These are phyloP conservation scores for Phaffomyces opuntiae DNA, from an alignment of 805 yeast species.

Conservation along the genomic window DNA sequence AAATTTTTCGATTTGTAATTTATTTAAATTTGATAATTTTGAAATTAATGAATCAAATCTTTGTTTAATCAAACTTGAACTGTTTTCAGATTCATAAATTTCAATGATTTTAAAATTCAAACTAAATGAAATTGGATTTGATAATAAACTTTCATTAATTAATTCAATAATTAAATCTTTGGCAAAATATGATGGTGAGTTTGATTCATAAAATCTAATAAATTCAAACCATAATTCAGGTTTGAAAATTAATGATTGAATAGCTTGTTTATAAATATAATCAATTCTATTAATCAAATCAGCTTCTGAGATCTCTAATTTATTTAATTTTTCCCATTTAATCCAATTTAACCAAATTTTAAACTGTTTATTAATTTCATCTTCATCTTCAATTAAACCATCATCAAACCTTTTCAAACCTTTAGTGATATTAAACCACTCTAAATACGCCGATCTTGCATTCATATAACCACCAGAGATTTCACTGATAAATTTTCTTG, in stretches of 20 bases:
- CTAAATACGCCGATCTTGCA: slow-evolving; percentile 71
- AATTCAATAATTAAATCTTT: slow-evolving; percentile 31
- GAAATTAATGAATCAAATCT: slow-evolving; percentile 46
- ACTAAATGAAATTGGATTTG: slow-evolving; percentile 67
- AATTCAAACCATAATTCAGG: slow-evolving; percentile 77
- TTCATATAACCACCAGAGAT: slow-evolving; percentile 79
- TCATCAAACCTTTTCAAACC: slow-evolving; percentile 36
- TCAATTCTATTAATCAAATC: slow-evolving; percentile 49
- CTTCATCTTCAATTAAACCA: slow-evolving; percentile 21
- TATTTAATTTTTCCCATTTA: slow-evolving; percentile 69
- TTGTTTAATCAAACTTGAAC: slow-evolving; percentile 41
- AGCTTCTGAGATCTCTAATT: slow-evolving; percentile 49
- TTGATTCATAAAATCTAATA: slow-evolving; percentile 28
- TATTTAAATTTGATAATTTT: slow-evolving; percentile 34
- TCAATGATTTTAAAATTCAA: slow-evolving; percentile 65
- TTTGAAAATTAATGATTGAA: slow-evolving; percentile 50
- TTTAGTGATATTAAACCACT: slow-evolving; percentile 53
- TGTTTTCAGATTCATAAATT: slow-evolving; percentile 51
- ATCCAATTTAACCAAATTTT: slow-evolving; percentile 69
- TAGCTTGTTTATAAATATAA: slow-evolving; percentile 67
- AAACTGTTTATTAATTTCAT: slow-evolving; percentile 31
- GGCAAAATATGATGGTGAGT: slow-evolving; percentile 10
- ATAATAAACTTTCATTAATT: slow-evolving; percentile 45
- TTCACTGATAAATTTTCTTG: slow-evolving; percentile 80
- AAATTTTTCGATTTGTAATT: slow-evolving; percentile 13